Conservation (phyloP, 495 filamentous ascomycete species). For the Cairneyella variabilis region DNA sequence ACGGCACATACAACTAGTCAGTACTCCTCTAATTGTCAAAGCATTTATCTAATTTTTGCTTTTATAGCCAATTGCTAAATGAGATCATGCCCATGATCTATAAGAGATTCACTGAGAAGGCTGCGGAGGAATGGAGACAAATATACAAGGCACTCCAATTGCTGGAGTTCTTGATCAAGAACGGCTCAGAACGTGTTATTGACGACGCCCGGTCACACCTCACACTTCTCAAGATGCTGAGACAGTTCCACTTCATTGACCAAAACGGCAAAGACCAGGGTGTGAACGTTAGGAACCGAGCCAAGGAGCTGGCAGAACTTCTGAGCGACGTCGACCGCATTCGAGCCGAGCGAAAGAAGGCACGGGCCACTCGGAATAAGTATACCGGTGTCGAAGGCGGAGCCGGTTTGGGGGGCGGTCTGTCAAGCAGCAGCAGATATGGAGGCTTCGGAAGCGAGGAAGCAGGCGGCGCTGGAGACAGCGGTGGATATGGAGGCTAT, state of each 20-base stretch:
- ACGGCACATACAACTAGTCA: slow-evolving; percentile 96
- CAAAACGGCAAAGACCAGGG: slow-evolving; percentile 97
- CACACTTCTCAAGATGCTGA: slow-evolving; percentile 94
- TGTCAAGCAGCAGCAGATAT: slow-evolving; percentile 58
- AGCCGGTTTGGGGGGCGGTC: slow-evolving; percentile 46
- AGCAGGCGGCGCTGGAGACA: slow-evolving; percentile 63
- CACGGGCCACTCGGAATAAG: slow-evolving; percentile 82
- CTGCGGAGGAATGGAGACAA: slow-evolving; percentile 97
- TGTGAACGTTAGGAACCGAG: slow-evolving; percentile 93
- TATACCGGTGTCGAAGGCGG: slow-evolving; percentile 93
- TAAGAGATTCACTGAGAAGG: slow-evolving; percentile 97
- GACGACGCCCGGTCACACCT: slow-evolving; percentile 96
- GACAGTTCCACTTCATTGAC: slow-evolving; percentile 98
- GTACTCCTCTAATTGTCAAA: slow-evolving; percentile 31
- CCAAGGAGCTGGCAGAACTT: slow-evolving; percentile 91
- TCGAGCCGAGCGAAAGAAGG: slow-evolving; percentile 90
- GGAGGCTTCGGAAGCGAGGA: slow-evolving; percentile 85
- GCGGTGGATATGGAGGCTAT: slow-evolving; percentile 74
- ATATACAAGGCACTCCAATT: slow-evolving; percentile 98
- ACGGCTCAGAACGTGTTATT: slow-evolving; percentile 95
- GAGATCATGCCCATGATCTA: slow-evolving; percentile 99
- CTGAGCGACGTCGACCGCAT: slow-evolving; percentile 92
- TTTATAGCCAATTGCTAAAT: slow-evolving; percentile 81
- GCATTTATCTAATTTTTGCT: slow-evolving; percentile 5
- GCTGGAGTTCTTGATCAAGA: slow-evolving; percentile 96